Evolutionary conservation across 768 basidiomycete genomes (phyloP).

Genomic region (Crassisporium funariophilum): DNA sequence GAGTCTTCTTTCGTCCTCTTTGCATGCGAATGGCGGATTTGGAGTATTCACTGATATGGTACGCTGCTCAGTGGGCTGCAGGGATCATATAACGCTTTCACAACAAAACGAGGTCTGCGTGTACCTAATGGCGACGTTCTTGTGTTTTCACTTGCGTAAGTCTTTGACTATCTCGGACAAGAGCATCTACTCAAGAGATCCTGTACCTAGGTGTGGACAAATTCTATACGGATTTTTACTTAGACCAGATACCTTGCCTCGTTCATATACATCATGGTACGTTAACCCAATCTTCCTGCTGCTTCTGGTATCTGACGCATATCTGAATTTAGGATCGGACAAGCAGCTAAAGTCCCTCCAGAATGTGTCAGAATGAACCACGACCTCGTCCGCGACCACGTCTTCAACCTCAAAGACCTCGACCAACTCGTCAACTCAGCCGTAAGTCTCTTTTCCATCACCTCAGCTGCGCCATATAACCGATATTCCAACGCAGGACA

Average conservation of each 20-base stretch:
- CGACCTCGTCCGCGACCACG: slow-evolving; percentile 58
- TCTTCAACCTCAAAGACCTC: slow-evolving; percentile 57
- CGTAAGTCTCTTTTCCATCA: slow-evolving; percentile 34
- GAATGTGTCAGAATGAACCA: slow-evolving; percentile 64
- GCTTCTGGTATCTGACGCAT: background rate
- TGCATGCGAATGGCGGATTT: background rate
- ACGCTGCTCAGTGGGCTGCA: slow-evolving; percentile 70
- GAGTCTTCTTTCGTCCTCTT: slow-evolving; percentile 23
- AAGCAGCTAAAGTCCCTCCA: slow-evolving; percentile 64
- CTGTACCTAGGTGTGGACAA: slow-evolving; percentile 66
- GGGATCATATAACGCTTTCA: slow-evolving; percentile 82
- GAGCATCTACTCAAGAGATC: background rate
- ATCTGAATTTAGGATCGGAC: slow-evolving; percentile 57
- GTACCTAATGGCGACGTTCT: slow-evolving; percentile 85
- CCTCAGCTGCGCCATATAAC: background rate
- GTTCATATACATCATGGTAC: slow-evolving; percentile 75
- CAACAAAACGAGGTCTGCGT: slow-evolving; percentile 62
- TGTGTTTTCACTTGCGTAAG: slow-evolving; percentile 76
- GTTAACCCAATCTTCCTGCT: slow-evolving; percentile 18
- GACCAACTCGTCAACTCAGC: slow-evolving; percentile 52
- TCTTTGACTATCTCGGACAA: slow-evolving; percentile 1
- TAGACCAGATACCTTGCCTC: slow-evolving; percentile 83
- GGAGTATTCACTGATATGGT: too few relatives aligned
- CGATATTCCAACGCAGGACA: slow-evolving; percentile 39
- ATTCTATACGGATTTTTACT: slow-evolving; percentile 81